Percentiles rank a stretch among this genome's conserved stretches.
These are phyloP conservation scores for Adansonia grandidieri DNA, from an alignment of 441 rosid species.

Conservation along the genomic window DNA sequence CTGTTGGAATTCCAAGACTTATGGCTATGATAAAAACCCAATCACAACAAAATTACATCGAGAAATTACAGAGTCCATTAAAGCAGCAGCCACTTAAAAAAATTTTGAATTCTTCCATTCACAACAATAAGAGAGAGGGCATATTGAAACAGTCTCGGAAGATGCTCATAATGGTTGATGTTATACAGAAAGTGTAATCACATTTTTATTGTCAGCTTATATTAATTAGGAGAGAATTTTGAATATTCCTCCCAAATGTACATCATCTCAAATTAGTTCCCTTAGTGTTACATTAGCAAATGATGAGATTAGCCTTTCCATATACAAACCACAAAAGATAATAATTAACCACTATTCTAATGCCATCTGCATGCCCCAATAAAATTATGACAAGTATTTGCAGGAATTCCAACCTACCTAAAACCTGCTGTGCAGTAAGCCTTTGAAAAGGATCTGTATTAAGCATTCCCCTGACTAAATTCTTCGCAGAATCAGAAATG, in stretches of 20 bases:
- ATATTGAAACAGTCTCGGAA: not conserved
- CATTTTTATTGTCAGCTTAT: not conserved
- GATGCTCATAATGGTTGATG: not conserved
- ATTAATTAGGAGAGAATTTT: not conserved
- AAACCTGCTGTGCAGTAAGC: constrained; percentile 57
- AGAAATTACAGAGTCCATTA: not conserved
- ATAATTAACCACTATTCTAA: not conserved
- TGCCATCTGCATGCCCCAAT: not conserved
- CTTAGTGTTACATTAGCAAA: not conserved
- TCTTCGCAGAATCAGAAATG: constrained; percentile 57
- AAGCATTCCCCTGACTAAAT: constrained; percentile 63
- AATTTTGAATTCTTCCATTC: not conserved
- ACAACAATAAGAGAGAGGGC: not conserved
- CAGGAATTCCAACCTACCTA: constrained; percentile 46
- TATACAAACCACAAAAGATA: not conserved
- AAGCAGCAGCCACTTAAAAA: not conserved
- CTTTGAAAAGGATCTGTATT: constrained; percentile 54
- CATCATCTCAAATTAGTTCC: not conserved
- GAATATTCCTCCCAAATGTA: not conserved
- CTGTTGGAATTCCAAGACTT: not conserved
- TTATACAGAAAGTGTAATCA: not conserved
- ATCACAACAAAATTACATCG: not conserved
- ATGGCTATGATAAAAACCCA: not conserved
- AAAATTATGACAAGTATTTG: not conserved
- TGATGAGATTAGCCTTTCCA: not conserved